Base-by-base conservation (phyloP, 1,284 basidiomycete species). In the Heterobasidion annosum region DNA sequence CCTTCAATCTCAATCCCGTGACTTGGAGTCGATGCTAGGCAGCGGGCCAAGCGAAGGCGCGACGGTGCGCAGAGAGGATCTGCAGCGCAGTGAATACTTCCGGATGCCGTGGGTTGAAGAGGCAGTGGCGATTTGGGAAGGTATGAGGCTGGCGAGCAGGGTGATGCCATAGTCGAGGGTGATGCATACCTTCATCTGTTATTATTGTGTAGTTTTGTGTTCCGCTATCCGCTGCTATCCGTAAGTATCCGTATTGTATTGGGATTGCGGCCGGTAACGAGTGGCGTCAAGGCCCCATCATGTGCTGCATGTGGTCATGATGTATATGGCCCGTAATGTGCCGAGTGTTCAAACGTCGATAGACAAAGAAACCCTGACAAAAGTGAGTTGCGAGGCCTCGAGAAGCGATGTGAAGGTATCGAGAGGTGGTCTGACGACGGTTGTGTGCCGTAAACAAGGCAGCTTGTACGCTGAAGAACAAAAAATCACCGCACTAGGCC, bases 31-130 rank as follows among this genome's bases (percentile, higher is more conserved):
- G 56, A 80, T 97, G 56, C 76, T 98, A n/a, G 91, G 90, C 43
- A 91, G 86, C 67, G 93, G 93, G 2, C 83, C 88, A 2, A 84
- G 83, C 25, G 85, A 91, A 64, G 92, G 91, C 34, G 78, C 85
- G 58, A 85, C 85, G 0, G 78, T 94, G 10, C 74, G 89, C 16
- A 88, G 91, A 56, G 93, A 97, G 62, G 93, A 97, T 67, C 72
- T 97, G 56, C 80, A 88, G 58, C 73, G 92, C 49, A 92, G 90
- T 62, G 93, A 96, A 66, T 89, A 93, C 68, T 98, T 96, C 77
- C 76, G 79, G 55, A 73, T 95, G 61, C 88, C 91, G 3, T 97
- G 94, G 94, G 91, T 91, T 3, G 85, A 90, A 63, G 89, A 81
- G 62, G 79, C 77, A 12, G 78, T 82, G 34, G 77, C 77, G 1